Evolutionary conservation across 1,284 basidiomycete species (phyloP).

Genomic region (Ganoderma lingzhi): DNA sequence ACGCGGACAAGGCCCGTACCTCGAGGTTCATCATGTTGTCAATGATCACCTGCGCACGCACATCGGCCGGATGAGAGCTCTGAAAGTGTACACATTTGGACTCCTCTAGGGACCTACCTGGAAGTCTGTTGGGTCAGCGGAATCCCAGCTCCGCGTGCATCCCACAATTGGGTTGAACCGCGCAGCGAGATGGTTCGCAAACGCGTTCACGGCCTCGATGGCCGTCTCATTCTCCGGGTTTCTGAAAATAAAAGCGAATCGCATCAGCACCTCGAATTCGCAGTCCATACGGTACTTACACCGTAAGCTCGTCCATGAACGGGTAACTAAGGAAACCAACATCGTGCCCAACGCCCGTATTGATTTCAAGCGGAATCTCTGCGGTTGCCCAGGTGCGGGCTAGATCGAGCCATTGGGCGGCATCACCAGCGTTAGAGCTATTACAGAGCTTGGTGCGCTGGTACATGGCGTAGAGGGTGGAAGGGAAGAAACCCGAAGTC

Average conservation of each 20-base stretch:
- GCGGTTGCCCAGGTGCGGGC: slow-evolving; percentile 59
- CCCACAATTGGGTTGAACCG: slow-evolving; percentile 53
- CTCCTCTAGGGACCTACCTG: slow-evolving; percentile 42
- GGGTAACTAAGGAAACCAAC: slow-evolving; percentile 76
- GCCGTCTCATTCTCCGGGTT: slow-evolving; percentile 49
- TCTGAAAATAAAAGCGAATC: slow-evolving; percentile 39
- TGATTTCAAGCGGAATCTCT: slow-evolving; percentile 54
- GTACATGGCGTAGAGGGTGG: slow-evolving; percentile 65
- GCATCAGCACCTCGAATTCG: not conserved
- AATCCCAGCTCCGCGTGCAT: slow-evolving; percentile 63
- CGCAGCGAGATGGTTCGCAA: slow-evolving; percentile 48
- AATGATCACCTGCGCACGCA: slow-evolving; percentile 63
- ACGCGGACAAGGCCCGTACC: slow-evolving; percentile 33
- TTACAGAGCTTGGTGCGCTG: slow-evolving; percentile 56
- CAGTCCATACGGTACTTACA: slow-evolving; percentile 36
- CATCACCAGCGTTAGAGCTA: slow-evolving; percentile 42
- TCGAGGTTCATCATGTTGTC: slow-evolving; percentile 85
- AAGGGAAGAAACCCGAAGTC: slow-evolving; percentile 77
- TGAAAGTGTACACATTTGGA: not conserved
- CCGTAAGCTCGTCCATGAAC: slow-evolving; percentile 51
- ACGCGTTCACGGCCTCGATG: slow-evolving; percentile 45
- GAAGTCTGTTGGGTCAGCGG: slow-evolving; percentile 62
- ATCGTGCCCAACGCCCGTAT: slow-evolving; percentile 65
- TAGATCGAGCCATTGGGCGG: slow-evolving; percentile 54
- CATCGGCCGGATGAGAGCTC: slow-evolving; percentile 5